These are phyloP conservation scores for Sanghuangporus weigelae DNA, from an alignment of 1,284 basidiomycete species.

Conservation along the genomic window DNA sequence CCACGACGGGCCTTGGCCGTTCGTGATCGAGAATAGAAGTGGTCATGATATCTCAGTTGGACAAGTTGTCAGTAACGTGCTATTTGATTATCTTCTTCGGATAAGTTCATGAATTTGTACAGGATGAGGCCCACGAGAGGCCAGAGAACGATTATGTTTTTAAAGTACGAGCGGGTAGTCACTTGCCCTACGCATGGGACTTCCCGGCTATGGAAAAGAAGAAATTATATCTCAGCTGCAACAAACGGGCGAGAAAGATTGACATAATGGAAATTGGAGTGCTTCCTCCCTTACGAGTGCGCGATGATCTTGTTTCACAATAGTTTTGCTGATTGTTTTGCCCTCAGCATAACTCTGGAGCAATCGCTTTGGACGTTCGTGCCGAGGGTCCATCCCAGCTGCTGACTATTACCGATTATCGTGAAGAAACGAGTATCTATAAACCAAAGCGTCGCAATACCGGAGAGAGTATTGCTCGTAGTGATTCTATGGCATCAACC, in stretches of 20 bases:
- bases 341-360: slow-evolving; percentile 44
- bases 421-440: slow-evolving; percentile 84
- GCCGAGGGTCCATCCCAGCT: slow-evolving; percentile 88
- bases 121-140: slow-evolving; percentile 50
- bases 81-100: background rate
- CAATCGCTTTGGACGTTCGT: slow-evolving; percentile 88
- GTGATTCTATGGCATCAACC: slow-evolving; percentile 66
- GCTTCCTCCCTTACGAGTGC: slow-evolving; percentile 86
- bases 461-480: slow-evolving; percentile 46
- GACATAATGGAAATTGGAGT: slow-evolving; percentile 98
- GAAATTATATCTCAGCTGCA: slow-evolving; percentile 67
- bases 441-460: slow-evolving; percentile 67
- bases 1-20: slow-evolving; percentile 82
- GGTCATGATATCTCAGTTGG: slow-evolving; percentile 67
- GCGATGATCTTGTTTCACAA: slow-evolving; percentile 34
- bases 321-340: background rate
- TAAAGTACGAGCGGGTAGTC: slow-evolving; percentile 52
- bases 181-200: slow-evolving; percentile 89
- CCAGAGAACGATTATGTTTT: slow-evolving; percentile 39
- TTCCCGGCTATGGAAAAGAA: slow-evolving; percentile 84
- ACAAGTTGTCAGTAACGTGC: slow-evolving; percentile 59
- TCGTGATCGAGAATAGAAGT: slow-evolving; percentile 87
- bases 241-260: slow-evolving; percentile 65
- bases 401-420: slow-evolving; percentile 85
- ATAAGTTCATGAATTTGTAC: slow-evolving; percentile 1